These are phyloP conservation scores for Cytospora leucostoma DNA, from an alignment of 2,329 filamentous ascomycete species.

Conservation along the genomic window DNA sequence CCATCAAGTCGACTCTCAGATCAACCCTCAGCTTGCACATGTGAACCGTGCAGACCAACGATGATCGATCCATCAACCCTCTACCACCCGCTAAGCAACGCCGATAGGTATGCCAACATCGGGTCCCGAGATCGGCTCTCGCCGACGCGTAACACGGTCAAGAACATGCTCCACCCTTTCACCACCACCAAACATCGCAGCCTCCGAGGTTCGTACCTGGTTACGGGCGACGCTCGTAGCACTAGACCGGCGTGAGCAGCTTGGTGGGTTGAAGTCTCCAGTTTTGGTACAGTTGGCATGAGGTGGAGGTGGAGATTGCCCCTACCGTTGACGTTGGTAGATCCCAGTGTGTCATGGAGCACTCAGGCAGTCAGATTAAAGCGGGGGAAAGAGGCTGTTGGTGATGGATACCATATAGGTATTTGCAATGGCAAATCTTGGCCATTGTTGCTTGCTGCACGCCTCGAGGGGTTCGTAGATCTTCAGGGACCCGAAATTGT, in stretches of 20 bases:
- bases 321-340: neutral
- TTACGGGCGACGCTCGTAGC: neutral
- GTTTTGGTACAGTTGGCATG: neutral
- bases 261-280: constrained; percentile 1
- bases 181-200: too few relatives aligned
- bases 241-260: neutral
- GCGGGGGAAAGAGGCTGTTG: too few relatives aligned
- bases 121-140: neutral
- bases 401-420: too few relatives aligned
- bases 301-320: neutral
- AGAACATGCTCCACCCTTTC: too few relatives aligned
- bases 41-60: neutral
- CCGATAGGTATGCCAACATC: neutral
- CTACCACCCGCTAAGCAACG: too few relatives aligned
- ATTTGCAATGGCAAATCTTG: too few relatives aligned
- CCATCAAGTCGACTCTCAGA: neutral
- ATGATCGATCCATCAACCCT: too few relatives aligned
- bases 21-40: too few relatives aligned
- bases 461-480: neutral
- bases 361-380: neutral
- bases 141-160: neutral
- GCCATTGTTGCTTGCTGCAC: neutral
- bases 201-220: too few relatives aligned
- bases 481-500: neutral
- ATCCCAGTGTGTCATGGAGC: neutral